These are phyloP conservation scores for Austropuccinia psidii DNA, from an alignment of 1,284 basidiomycete species.

Conservation along the genomic window DNA sequence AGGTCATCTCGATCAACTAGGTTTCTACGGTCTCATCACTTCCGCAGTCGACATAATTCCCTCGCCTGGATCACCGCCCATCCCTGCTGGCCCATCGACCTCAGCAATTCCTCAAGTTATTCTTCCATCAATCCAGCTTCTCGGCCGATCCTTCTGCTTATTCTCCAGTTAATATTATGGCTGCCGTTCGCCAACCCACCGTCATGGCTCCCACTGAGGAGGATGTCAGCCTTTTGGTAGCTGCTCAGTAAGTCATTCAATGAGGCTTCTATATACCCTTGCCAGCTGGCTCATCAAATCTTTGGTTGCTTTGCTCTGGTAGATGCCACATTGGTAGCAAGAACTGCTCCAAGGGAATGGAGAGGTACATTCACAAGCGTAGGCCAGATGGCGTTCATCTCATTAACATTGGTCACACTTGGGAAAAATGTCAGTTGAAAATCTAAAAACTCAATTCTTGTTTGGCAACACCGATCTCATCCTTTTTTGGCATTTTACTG, in stretches of 20 bases:
- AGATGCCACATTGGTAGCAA: conserved; percentile 58
- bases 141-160: background rate
- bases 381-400: conserved; percentile 92
- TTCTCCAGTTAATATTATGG: conserved; percentile 11
- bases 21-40: too few relatives aligned
- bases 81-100: too few relatives aligned
- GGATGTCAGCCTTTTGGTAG: conserved; percentile 88
- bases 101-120: too few relatives aligned
- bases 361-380: conserved; percentile 94
- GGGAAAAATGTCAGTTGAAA: conserved; percentile 83
- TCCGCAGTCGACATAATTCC: too few relatives aligned
- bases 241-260: conserved; percentile 88
- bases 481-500: background rate
- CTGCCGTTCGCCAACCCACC: conserved; percentile 72
- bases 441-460: conserved; percentile 54
- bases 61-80: too few relatives aligned
- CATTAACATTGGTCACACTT: conserved; percentile 98
- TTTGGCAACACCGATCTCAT: background rate
- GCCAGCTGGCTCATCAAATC: background rate
- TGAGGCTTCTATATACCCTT: conserved; percentile 25
- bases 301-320: background rate
- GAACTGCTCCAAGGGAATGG: conserved; percentile 99
- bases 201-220: conserved; percentile 89
- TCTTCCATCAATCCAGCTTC: background rate
- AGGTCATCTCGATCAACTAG: too few relatives aligned